These are phyloP conservation scores for Penicillium odoratum DNA, from an alignment of 495 filamentous ascomycete species.

Conservation along the genomic window DNA sequence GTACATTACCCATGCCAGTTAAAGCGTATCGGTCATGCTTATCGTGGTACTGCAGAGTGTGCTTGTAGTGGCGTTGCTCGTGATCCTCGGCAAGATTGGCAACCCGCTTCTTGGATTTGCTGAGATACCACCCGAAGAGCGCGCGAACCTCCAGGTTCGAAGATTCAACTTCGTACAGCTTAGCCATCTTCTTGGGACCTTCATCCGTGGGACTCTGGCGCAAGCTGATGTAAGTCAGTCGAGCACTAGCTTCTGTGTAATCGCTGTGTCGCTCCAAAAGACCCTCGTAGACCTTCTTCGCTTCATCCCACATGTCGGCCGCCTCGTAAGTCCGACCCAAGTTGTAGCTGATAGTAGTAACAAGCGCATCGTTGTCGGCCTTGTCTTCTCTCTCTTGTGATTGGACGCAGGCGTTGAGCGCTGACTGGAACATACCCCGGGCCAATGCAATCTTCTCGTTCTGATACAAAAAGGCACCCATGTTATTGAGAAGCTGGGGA, in stretches of 20 bases:
- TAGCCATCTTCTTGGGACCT: conserved; percentile 77
- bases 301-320: conserved; percentile 74
- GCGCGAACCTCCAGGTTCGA: conserved; percentile 87
- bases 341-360: conserved; percentile 94
- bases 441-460: conserved; percentile 77
- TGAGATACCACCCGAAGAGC: conserved; percentile 92
- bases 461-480: conserved; percentile 92
- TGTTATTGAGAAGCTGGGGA: conserved; percentile 93
- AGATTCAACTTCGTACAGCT: conserved; percentile 76
- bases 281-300: conserved; percentile 82
- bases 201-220: conserved; percentile 81
- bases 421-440: conserved; percentile 84
- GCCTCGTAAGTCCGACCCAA: conserved; percentile 95
- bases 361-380: conserved; percentile 81
- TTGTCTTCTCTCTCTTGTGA: conserved; percentile 59
- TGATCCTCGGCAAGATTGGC: conserved; percentile 83
- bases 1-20: conserved; percentile 94
- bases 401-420: conserved; percentile 79
- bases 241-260: conserved; percentile 86
- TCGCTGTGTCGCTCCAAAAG: conserved; percentile 78
- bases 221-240: conserved; percentile 85
- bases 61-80: conserved; percentile 92
- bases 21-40: conserved; percentile 96
- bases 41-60: conserved; percentile 88
- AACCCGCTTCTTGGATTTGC: conserved; percentile 75